A percentile compares a stretch with the other conserved stretches of the same genome.
phyloP scores from a whole-genome alignment of 1,284 basidiomycete genomes.

The Moesziomyces antarcticus region DNA sequence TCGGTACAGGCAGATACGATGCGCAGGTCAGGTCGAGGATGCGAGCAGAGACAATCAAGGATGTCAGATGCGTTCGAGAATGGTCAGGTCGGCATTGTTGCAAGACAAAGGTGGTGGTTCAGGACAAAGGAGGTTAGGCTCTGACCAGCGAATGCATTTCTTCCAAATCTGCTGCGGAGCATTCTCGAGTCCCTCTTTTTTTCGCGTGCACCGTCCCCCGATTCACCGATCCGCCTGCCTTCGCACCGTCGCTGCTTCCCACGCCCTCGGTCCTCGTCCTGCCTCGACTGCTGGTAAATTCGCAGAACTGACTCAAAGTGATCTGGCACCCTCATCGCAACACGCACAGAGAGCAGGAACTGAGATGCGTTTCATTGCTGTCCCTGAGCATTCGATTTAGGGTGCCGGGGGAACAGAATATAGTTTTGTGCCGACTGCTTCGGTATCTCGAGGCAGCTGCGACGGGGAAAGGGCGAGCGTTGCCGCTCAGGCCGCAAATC shows the following conservation, averaged over 20 bases:
- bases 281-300: no score
- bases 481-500: background rate
- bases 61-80: no score
- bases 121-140: no score
- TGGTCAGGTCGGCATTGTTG: no score
- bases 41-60: background rate
- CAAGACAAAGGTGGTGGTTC: no score
- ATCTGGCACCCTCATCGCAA: background rate
- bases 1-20: background rate
- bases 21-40: background rate
- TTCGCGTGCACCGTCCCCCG: background rate
- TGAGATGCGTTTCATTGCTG: conserved; percentile 42
- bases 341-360: conserved; percentile 8
- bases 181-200: conserved; percentile 15
- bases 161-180: conserved; percentile 17
- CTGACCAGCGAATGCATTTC: no score
- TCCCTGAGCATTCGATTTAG: conserved; percentile 15
- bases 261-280: no score
- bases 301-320: no score
- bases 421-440: conserved; percentile 20
- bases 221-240: background rate
- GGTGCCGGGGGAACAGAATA: conserved; percentile 16
- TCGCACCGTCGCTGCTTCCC: no score
- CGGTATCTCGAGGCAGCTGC: background rate
- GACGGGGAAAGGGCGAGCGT: conserved; percentile 7